These are phyloP conservation scores for Erodium moschatum DNA, from an alignment of 441 rosid genomes.

Conservation along the genomic window DNA sequence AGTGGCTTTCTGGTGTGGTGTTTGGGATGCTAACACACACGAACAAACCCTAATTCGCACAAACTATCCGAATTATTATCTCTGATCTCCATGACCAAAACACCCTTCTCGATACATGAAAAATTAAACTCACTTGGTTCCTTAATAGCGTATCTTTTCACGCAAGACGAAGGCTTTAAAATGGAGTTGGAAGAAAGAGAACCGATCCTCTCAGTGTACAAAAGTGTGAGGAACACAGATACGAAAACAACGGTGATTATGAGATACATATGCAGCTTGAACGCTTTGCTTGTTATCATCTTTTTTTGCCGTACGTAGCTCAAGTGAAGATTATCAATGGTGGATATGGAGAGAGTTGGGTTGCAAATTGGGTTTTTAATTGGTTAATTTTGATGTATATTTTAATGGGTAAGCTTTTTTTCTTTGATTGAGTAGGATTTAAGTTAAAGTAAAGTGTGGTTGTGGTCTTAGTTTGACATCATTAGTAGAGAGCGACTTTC, in stretches of 20 bases:
- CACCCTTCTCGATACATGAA: too few species aligned
- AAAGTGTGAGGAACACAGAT: slow-evolving; percentile 44
- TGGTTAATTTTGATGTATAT: slow-evolving; percentile 2
- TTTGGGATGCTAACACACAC: too few species aligned
- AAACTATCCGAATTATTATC: too few species aligned
- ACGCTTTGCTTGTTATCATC: slow-evolving; percentile 29
- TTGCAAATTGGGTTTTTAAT: background rate
- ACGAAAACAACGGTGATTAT: slow-evolving; percentile 34
- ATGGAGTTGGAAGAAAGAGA: slow-evolving; percentile 24
- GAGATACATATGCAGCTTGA: slow-evolving; percentile 46
- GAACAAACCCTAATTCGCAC: too few species aligned
- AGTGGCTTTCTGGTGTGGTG: too few species aligned
- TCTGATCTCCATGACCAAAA: too few species aligned
- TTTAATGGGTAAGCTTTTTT: slow-evolving; percentile 20
- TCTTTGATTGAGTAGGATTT: slow-evolving; percentile 58
- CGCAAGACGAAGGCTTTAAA: slow-evolving; percentile 40
- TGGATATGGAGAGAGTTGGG: background rate
- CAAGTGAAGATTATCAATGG: background rate
- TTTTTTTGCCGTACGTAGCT: background rate
- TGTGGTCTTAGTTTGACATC: slow-evolving; percentile 3
- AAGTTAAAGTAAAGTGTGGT: slow-evolving; percentile 34
- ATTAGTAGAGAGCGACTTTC: too few species aligned
- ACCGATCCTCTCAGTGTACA: slow-evolving; percentile 46
- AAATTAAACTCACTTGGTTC: too few species aligned
- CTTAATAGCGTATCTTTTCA: slow-evolving; percentile 24